Evolutionary conservation across 2,329 filamentous ascomycete genomes (phyloP).

Genomic region (Coniochaeta sp.): DNA sequence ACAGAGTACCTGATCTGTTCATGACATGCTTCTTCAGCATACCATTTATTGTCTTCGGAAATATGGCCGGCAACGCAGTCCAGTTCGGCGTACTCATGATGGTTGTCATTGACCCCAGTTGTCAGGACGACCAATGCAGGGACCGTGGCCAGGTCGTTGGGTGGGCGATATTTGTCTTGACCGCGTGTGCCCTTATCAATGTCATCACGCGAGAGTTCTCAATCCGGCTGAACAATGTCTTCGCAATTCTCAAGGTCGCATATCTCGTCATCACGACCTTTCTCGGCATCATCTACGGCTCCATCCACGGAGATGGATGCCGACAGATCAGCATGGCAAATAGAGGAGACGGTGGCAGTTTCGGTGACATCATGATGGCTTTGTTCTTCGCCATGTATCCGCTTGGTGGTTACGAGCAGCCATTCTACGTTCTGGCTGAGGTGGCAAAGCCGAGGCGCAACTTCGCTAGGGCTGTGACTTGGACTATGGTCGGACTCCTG

Average conservation of each 20-base stretch:
- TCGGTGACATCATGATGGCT: constrained; percentile 12
- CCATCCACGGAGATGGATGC: constrained; percentile 7
- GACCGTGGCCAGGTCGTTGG: constrained; percentile 23
- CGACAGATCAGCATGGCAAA: constrained; percentile 6
- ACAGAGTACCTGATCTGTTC: constrained; percentile 18
- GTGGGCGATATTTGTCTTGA: constrained; percentile 30
- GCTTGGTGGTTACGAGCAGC: constrained; percentile 12
- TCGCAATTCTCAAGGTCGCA: constrained; percentile 32
- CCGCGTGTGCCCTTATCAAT: constrained; percentile 30
- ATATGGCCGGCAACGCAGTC: constrained; percentile 30
- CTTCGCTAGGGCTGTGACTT: constrained; percentile 26
- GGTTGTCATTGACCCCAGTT: constrained; percentile 19
- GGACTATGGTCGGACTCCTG: constrained; percentile 22
- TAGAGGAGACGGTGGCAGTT: constrained; percentile 8
- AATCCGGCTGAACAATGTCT: constrained; percentile 33
- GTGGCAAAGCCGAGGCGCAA: constrained; percentile 27
- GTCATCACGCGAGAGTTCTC: constrained; percentile 28
- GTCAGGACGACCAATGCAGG: constrained; percentile 13
- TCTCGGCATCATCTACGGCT: constrained; percentile 23
- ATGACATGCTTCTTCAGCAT: constrained; percentile 29
- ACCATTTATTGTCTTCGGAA: constrained; percentile 28
- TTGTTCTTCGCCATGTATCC: constrained; percentile 15
- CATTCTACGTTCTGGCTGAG: constrained; percentile 27
- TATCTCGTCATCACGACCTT: constrained; percentile 30
- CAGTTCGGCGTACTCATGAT: constrained; percentile 27